These are phyloP conservation scores for Globisporangium iwayamae DNA, from an alignment of 352 stramenopile genomes.

Conservation along the genomic window DNA sequence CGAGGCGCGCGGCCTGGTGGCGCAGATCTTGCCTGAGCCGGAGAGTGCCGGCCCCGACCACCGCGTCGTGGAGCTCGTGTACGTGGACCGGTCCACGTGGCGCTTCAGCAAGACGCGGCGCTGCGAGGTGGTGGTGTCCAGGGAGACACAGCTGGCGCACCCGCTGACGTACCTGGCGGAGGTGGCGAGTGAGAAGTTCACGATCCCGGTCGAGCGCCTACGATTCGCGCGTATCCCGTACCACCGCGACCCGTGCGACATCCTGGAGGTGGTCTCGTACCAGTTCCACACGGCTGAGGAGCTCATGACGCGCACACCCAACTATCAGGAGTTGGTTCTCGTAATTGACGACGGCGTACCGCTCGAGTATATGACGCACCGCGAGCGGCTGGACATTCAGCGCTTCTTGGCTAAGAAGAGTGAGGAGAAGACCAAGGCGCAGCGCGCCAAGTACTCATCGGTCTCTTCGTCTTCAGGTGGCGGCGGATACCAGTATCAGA, in stretches of 20 bases:
- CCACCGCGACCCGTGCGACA: conserved; percentile 61
- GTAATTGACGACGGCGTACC: conserved; percentile 47
- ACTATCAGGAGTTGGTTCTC: conserved; percentile 72
- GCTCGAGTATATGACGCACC: conserved; percentile 32
- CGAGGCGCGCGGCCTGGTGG: conserved; percentile 71
- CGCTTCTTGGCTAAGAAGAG: conserved; percentile 56
- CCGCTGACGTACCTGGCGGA: conserved; percentile 38
- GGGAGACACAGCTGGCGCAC: conserved; percentile 24
- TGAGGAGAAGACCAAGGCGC: conserved; percentile 48
- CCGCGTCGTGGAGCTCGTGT: conserved; percentile 62
- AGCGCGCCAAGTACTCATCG: conserved; percentile 44
- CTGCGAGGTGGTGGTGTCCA: conserved; percentile 54
- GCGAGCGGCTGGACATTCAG: conserved; percentile 53
- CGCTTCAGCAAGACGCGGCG: conserved; percentile 56
- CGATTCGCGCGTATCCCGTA: conserved; percentile 59
- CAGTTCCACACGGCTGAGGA: conserved; percentile 30
- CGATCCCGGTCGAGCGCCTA: conserved; percentile 47
- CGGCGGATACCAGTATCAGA: conserved; percentile 50
- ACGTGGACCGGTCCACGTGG: conserved; percentile 61
- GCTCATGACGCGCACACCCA: conserved; percentile 21
- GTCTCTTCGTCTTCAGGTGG: conserved; percentile 18
- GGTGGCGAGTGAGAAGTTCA: conserved; percentile 33
- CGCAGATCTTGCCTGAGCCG: conserved; percentile 54
- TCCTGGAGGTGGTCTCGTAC: conserved; percentile 67
- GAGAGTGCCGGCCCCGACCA: conserved; percentile 46